Conservation (phyloP, 371 early-diverging fungal genomes). For the Mortierella sp. region DNA sequence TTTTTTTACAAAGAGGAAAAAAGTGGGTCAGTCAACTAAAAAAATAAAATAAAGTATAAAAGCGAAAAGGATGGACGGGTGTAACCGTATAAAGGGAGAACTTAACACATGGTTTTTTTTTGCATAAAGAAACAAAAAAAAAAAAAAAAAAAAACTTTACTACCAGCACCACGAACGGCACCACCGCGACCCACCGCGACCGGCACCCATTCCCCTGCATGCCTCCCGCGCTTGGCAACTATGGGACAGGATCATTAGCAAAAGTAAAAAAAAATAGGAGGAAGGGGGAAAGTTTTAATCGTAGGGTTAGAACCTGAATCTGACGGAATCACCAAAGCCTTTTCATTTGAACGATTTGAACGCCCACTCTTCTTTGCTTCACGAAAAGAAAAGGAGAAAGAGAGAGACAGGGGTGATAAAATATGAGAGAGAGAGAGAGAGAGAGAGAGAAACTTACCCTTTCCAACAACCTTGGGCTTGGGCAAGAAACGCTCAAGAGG, state of each 20-base stretch:
- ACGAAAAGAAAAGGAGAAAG: slow-evolving; percentile 5
- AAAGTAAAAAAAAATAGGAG: background rate
- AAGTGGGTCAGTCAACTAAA: background rate
- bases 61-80: background rate
- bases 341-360: too few relatives aligned
- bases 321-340: too few relatives aligned
- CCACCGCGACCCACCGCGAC: slow-evolving; percentile 46
- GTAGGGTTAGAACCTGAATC: too few relatives aligned
- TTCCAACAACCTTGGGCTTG: slow-evolving; percentile 83
- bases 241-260: background rate
- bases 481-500: slow-evolving; percentile 98
- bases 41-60: background rate
- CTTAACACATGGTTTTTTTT: background rate
- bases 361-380: too few relatives aligned
- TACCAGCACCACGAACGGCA: slow-evolving; percentile 20
- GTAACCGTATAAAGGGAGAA: background rate
- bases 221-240: slow-evolving; percentile 65
- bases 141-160: slow-evolving; percentile 13
- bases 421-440: background rate
- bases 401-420: background rate
- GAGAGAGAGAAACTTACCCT: slow-evolving; percentile 57
- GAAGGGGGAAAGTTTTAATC: too few relatives aligned
- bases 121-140: background rate
- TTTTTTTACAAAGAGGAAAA: background rate
- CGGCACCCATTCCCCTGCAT: slow-evolving; percentile 49